These are phyloP conservation scores for Rhynchospora breviuscula DNA, from an alignment of 176 grass and related monocot species.

Conservation along the genomic window DNA sequence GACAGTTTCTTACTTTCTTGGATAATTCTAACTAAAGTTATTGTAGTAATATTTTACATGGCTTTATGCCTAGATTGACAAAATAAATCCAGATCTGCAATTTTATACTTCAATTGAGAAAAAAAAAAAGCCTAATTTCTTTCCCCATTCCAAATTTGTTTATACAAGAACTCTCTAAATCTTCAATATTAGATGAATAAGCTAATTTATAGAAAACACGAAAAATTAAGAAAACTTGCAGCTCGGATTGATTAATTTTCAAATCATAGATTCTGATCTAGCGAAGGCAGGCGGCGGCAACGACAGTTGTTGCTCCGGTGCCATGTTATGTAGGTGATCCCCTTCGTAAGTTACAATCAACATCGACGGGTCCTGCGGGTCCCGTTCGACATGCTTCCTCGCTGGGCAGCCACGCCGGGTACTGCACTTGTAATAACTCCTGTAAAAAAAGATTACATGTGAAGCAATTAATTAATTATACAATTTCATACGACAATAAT, in stretches of 20 bases:
- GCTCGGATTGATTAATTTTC: not conserved
- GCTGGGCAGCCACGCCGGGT: slow-evolving; percentile 46
- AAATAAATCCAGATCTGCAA: not conserved
- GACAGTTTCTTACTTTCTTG: not conserved
- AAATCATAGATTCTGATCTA: slow-evolving; percentile 23
- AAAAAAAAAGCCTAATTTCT: not conserved
- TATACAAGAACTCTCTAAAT: slow-evolving; percentile 19
- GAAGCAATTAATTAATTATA: not conserved
- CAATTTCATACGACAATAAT: not conserved
- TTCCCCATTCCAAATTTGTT: slow-evolving; percentile 18
- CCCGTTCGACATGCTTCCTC: slow-evolving; percentile 64
- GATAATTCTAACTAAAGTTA: not conserved
- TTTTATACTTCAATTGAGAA: not conserved
- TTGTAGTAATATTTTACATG: not conserved
- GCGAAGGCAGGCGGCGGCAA: not conserved
- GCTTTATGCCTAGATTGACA: not conserved
- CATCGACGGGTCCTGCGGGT: slow-evolving; percentile 43
- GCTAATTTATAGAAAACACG: not conserved
- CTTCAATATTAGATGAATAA: slow-evolving; percentile 10
- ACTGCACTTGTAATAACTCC: slow-evolving; percentile 75
- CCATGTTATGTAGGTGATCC: slow-evolving; percentile 37
- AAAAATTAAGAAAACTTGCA: not conserved
- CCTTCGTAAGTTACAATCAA: slow-evolving; percentile 65
- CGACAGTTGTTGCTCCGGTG: not conserved
- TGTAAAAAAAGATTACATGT: not conserved